A percentile compares a stretch with the other conserved stretches of the same genome.
phyloP scores from a whole-genome alignment of 1,139 yeast genomes.

The Geotrichum aggregatum region DNA sequence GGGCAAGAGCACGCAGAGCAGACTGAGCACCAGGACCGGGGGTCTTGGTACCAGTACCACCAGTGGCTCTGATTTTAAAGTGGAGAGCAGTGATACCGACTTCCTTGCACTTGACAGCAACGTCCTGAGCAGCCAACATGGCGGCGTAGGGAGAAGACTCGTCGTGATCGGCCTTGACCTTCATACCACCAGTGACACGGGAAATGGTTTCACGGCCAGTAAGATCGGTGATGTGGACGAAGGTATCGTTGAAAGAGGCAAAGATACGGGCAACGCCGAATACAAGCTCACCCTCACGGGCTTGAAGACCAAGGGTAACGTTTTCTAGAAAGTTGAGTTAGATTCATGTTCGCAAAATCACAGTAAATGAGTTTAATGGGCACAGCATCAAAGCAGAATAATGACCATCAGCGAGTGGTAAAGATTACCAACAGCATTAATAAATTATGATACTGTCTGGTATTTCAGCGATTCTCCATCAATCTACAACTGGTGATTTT shows the following conservation, averaged over 20 bases:
- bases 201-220: slow-evolving; percentile 99
- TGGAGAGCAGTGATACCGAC: slow-evolving; percentile 99
- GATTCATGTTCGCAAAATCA: no score
- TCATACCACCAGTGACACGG: slow-evolving; percentile 99
- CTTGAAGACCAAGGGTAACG: slow-evolving; percentile 77
- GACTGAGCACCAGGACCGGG: slow-evolving; percentile 99
- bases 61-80: slow-evolving; percentile 99
- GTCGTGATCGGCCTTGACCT: slow-evolving; percentile 99
- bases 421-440: no score
- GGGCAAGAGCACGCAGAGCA: slow-evolving; percentile 99
- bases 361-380: no score
- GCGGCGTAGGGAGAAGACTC: slow-evolving; percentile 99
- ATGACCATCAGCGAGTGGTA: no score
- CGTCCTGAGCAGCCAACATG: slow-evolving; percentile 99
- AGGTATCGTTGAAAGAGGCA: slow-evolving; percentile 99
- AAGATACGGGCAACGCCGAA: slow-evolving; percentile 99
- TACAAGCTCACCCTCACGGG: slow-evolving; percentile 96
- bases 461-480: no score
- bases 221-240: slow-evolving; percentile 98
- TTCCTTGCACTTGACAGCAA: slow-evolving; percentile 98
- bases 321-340: slow-evolving; percentile 44
- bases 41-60: slow-evolving; percentile 99
- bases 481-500: no score
- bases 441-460: no score
- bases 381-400: no score